Evolutionary conservation across 2,329 filamentous ascomycete genomes (phyloP), one percentile per base, ranked within the genome.

Genomic region (Pseudovirgaria hyperparasitica): DNA sequence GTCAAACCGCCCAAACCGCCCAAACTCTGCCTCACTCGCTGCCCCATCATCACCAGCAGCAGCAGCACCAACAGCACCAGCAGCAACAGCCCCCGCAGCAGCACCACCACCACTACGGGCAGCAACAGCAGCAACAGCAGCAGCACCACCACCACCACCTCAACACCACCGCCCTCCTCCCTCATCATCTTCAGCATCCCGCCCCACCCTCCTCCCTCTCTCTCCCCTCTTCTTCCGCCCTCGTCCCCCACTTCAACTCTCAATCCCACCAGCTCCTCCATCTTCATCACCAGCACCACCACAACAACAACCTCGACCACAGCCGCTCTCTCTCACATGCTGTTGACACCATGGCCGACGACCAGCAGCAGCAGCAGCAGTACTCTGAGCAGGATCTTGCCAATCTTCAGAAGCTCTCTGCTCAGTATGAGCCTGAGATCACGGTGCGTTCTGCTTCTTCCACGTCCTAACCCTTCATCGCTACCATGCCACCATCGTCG

Each of bases 331-430:
- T n/a, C n/a, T n/a, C n/a, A n/a, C n/a, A n/a, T n/a, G n/a, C n/a
- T n/a, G n/a, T n/a, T n/a, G n/a, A n/a, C n/a, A n/a, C n/a, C n/a
- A n/a, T n/a, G n/a, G n/a, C n/a, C n/a, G n/a, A n/a, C n/a, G n/a
- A n/a, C n/a, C n/a, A n/a, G n/a, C n/a, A n/a, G n/a, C n/a, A n/a
- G n/a, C n/a, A n/a, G n/a, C n/a, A n/a, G n/a, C 43, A 50, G 34
- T 40, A 50, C 33, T 42, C 50, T 23, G 59, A 62, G 26, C 67
- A 72, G 29, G 70, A 75, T 38, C 58, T 73, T 45, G 68, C 70
- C 38, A 60, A 69, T 30, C 59, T 75, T 48, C 71, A 76, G 55
- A 65, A 70, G 46, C 57, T 74, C 34, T 74, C 70, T 39, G 68
- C 68, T 45, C 59, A 66, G 32, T 76, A 68, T 39, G 61, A 72